Conservation (phyloP, 495 filamentous ascomycete species). For the Chaetomium tenue region DNA sequence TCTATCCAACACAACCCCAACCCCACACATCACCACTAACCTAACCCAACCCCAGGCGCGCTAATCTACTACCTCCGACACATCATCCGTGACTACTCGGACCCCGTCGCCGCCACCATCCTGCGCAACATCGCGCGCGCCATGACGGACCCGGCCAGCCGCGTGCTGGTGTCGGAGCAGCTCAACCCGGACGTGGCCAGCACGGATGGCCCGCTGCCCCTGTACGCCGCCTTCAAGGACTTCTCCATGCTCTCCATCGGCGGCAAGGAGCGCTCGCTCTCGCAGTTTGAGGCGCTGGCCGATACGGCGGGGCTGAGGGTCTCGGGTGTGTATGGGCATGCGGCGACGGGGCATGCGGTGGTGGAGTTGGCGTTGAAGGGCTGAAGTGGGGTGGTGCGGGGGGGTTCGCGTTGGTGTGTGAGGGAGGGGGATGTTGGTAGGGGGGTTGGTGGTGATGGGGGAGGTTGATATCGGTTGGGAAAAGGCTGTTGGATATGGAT, state of each 20-base stretch:
- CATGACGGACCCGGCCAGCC: conserved; percentile 28
- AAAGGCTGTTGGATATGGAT: no score
- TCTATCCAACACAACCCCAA: no score
- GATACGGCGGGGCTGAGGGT: conserved; percentile 35
- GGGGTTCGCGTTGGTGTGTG: no score
- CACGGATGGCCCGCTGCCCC: conserved; percentile 18
- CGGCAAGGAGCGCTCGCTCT: conserved; percentile 42
- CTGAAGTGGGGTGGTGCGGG: not conserved
- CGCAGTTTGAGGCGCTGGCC: conserved; percentile 32
- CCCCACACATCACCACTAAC: no score
- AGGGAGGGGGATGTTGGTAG: not conserved
- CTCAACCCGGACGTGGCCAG: conserved; percentile 25
- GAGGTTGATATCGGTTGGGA: not conserved
- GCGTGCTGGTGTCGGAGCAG: conserved; percentile 41
- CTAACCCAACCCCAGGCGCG: conserved; percentile 24
- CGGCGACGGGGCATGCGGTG: conserved; percentile 30
- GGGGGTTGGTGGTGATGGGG: not conserved
- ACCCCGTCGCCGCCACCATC: conserved; percentile 34
- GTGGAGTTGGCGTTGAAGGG: conserved; percentile 29
- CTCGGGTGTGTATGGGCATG: conserved; percentile 33
- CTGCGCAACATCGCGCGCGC: conserved; percentile 29
- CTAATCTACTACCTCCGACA: conserved; percentile 41
- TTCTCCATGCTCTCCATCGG: conserved; percentile 41
- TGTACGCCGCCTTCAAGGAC: conserved; percentile 39
- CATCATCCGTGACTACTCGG: conserved; percentile 39